Base-by-base conservation (phyloP, 2,329 filamentous ascomycete species). In the Neocucurbitaria cava region DNA sequence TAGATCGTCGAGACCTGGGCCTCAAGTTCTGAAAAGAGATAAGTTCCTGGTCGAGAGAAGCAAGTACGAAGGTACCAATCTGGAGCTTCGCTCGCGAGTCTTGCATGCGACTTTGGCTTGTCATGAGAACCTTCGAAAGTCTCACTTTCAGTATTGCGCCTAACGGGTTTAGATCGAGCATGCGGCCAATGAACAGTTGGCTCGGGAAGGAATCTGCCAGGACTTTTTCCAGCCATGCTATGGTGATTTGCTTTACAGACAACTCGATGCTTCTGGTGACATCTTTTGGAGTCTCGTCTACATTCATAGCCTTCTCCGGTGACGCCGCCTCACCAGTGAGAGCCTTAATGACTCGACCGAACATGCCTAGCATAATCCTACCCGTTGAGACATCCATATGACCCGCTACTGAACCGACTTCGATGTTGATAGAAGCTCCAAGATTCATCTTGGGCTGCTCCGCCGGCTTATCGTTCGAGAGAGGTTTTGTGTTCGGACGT, bases 1-100 rank as follows among this genome's bases (percentile, higher is more conserved):
- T 48, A 31, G 66, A 66, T 36, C 62, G 69, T 38, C 57, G 69
- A 7, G 70, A 72, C 40, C 51, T 69, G 13, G 67, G 49, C 47
- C 60, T 66, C 13, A 61, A 45, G 23, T 26, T 57, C 46, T 82
- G 77, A 59, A 86, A 86, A 3, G 79, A 81, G 23, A 86, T 68
- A 8, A 86, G 76, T 30, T 81, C 73, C 23, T 82, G 77, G 17
- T 79, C 78, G 5, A 79, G 73, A 56, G 81, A 81, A 2, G 80
- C 79, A 38, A 85, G 70, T 0, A 69, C 63, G 48, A 85, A 79
- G 45, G 78, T 81, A 3, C 76, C 73, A 21, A 78, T 65, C 7
- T 63, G 59, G 6, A 75, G 31, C 50, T 72, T 74, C 3, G 64
- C 52, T 24, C 59, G 62, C 10, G 47, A 45, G 9, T 64, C 62